A percentile compares a stretch with the other conserved stretches of the same genome.
These are phyloP conservation scores for Kickxella alabastrina DNA, from an alignment of 192 early-diverging fungal species.

Conservation along the genomic window DNA sequence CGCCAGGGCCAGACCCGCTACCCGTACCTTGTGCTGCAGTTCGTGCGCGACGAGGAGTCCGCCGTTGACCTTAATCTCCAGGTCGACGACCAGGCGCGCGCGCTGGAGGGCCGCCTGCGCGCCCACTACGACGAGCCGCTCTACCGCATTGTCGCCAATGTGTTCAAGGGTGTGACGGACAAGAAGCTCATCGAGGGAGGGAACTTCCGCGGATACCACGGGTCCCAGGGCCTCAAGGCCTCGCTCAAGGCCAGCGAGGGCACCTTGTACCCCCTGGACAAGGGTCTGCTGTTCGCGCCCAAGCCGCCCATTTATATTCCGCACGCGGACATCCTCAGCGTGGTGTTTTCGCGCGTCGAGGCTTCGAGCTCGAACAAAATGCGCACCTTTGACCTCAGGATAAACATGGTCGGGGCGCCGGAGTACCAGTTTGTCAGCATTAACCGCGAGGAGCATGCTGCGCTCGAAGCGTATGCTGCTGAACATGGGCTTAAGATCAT, in stretches of 20 bases:
- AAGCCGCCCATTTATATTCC: slow-evolving; percentile 91
- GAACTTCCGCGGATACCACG: slow-evolving; percentile 66
- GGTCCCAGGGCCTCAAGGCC: slow-evolving; percentile 81
- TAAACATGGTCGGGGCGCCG: slow-evolving; percentile 73
- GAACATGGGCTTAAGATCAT: slow-evolving; percentile 79
- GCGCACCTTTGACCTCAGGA: slow-evolving; percentile 90
- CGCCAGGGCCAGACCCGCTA: slow-evolving; percentile 96
- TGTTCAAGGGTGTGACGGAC: slow-evolving; percentile 80
- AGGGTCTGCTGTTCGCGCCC: slow-evolving; percentile 88
- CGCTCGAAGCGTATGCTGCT: slow-evolving; percentile 75
- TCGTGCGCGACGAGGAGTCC: slow-evolving; percentile 87
- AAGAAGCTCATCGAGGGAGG: slow-evolving; percentile 71
- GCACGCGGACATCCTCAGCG: slow-evolving; percentile 74
- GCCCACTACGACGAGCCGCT: slow-evolving; percentile 82
- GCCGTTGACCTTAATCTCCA: slow-evolving; percentile 81
- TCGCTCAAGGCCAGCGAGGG: slow-evolving; percentile 97
- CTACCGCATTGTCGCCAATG: slow-evolving; percentile 78
- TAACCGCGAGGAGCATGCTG: slow-evolving; percentile 82
- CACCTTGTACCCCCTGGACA: slow-evolving; percentile 88
- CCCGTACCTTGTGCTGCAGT: slow-evolving; percentile 94
- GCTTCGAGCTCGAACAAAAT: slow-evolving; percentile 50
- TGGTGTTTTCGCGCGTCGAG: slow-evolving; percentile 82
- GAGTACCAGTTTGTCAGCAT: slow-evolving; percentile 89
- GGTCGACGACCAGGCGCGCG: slow-evolving; percentile 63
- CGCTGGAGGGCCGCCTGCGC: slow-evolving; percentile 73